Evolutionary conservation across 2,329 filamentous ascomycete species (phyloP).

Genomic region (Aspergillus intermedius): DNA sequence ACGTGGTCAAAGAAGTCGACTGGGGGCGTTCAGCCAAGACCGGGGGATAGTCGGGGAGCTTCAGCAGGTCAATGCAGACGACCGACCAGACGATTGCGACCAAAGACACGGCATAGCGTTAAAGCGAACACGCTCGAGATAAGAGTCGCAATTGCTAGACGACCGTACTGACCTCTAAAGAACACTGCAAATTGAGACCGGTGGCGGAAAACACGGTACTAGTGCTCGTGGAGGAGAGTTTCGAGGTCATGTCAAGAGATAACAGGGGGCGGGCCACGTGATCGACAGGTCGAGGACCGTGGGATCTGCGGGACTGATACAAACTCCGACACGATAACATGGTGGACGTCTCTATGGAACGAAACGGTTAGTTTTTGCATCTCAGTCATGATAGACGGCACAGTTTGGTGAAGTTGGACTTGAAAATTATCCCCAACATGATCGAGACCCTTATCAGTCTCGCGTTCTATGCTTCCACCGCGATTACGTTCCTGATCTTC

Average conservation of each 20-base stretch:
- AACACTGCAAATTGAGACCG: background rate
- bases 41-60: constrained; percentile 5
- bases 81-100: constrained; percentile 8
- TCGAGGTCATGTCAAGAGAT: background rate
- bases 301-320: no score
- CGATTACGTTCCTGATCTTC: constrained; percentile 46
- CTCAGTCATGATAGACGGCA: background rate
- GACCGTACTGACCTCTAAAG: background rate
- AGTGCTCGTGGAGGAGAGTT: background rate
- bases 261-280: constrained; percentile 3
- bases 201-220: background rate
- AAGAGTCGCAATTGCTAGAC: background rate
- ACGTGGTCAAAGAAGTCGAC: constrained; percentile 8
- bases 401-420: background rate
- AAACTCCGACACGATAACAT: no score
- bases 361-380: background rate
- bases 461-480: constrained; percentile 41
- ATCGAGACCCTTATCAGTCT: constrained; percentile 30
- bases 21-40: constrained; percentile 5
- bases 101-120: constrained; percentile 15
- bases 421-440: constrained; percentile 15
- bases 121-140: background rate
- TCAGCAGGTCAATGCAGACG: constrained; percentile 14
- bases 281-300: background rate
- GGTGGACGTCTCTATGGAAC: no score